These are phyloP conservation scores for Globisporangium okanoganense DNA, from an alignment of 352 stramenopile species.

Conservation along the genomic window DNA sequence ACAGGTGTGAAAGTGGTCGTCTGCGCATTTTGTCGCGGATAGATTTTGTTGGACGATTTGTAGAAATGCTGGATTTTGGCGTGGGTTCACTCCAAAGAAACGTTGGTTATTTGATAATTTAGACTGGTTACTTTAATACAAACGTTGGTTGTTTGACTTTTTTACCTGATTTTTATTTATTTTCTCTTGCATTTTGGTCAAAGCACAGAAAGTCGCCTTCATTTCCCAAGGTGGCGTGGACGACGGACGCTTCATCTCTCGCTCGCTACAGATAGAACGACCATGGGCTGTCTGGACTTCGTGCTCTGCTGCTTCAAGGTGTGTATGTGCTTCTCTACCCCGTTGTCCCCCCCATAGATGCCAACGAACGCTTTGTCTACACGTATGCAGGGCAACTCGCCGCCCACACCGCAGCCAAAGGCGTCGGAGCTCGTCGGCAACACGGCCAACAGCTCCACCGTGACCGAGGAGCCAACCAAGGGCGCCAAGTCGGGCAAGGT, in stretches of 20 bases:
- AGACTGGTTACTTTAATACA: too few relatives aligned
- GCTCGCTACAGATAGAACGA: background rate
- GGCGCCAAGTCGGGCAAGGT: slow-evolving; percentile 42
- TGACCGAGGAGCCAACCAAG: slow-evolving; percentile 17
- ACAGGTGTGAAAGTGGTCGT: too few relatives aligned
- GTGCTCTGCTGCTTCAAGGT: slow-evolving; percentile 64
- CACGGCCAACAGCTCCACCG: slow-evolving; percentile 13
- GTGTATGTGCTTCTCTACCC: background rate
- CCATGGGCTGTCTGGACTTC: slow-evolving; percentile 69
- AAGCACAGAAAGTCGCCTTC: background rate
- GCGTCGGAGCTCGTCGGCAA: slow-evolving; percentile 3
- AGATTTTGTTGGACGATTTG: too few relatives aligned
- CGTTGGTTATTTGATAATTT: background rate
- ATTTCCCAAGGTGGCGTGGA: slow-evolving; percentile 1
- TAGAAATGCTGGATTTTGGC: background rate
- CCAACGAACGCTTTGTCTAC: background rate
- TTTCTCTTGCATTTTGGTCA: background rate
- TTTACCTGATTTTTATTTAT: slow-evolving; percentile 14
- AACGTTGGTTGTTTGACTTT: slow-evolving; percentile 5
- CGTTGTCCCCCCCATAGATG: background rate
- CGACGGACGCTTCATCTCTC: background rate
- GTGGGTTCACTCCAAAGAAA: slow-evolving; percentile 8
- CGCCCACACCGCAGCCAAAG: slow-evolving; percentile 6
- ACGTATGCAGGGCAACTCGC: slow-evolving; percentile 1
- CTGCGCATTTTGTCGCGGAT: too few relatives aligned